Evolutionary conservation across 2,329 filamentous ascomycete species (phyloP), one percentile per base, ranked within the genome.

Genomic region (Xylariaceae sp.): DNA sequence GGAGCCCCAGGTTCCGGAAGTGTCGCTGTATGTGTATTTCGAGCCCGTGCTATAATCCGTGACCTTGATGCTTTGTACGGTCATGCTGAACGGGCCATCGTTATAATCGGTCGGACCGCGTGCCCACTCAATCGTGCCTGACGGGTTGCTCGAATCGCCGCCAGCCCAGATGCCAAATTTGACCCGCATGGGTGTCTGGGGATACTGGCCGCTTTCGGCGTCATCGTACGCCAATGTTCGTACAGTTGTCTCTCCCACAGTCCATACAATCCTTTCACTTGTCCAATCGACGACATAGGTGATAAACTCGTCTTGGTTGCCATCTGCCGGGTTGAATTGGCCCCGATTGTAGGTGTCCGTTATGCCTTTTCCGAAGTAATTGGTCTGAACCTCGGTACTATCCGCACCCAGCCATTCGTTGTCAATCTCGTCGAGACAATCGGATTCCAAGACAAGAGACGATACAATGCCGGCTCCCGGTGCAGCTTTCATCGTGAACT

Each of bases 231-330:
- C 81, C 44, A 96, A 74, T 9, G 86, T 85, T 44, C 93, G 84
- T 37, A 96, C 79, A 4, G 85, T 81, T 12, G 73, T 78, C 42
- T 84, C 87, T 60, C 86, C 87, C 48, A 95, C 87, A 48, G 83
- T 81, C 90, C 91, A 98, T 29, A 89, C 76, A 59, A 96, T 85
- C 59, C 89, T 83, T 40, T 85, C 77, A 30, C 82, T 72, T 0
- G 89, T 95, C 93, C 93, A 98, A 64, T 96, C 89, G 55, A 97
- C 72, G 3, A 84, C 83, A 68, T 97, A 98, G 9, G 82, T 96
- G 64, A 91, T 83, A 64, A 85, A 96, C 28, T 74, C 64, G 37
- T 72, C 72, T 62, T 95, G 89, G 49, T 85, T 93, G 55, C 76
- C 77, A 67, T 48, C 71, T 51, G 58, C 82, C 71, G 79, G 67